Evolutionary conservation across 768 basidiomycete species (phyloP), one percentile per base, ranked within the genome.

Genomic region (Punctularia strigosozonata): DNA sequence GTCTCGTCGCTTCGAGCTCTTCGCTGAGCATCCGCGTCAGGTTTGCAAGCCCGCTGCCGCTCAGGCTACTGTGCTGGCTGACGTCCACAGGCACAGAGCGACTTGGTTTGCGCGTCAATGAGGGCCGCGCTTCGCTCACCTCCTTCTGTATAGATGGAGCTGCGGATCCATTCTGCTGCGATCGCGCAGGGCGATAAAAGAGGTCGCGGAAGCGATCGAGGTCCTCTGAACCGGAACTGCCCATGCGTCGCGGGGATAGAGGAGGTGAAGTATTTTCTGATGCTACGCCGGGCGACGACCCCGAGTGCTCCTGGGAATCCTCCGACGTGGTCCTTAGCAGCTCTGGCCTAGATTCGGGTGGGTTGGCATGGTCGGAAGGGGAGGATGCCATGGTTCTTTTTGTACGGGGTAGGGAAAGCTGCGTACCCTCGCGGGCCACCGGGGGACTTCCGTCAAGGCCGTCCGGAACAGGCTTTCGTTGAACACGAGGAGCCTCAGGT

Each of bases 151-250:
- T 32, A 14, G 30, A 0, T 18, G 39, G 20, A 1, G 17, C 26
- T 14, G 40, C 13, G 12, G 23, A n/a, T 13, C 21, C 6, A 22
- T 34, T 37, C 8, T 7, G n/a, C n/a, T n/a, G n/a, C n/a, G n/a
- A n/a, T n/a, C n/a, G 47, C 45, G 8, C 22, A 41, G 3, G 79
- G 30, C 62, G 64, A 52, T 80, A 85, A 56, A 86, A 86, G 6
- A 87, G 61, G 49, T 85, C 79, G 25, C 71, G 73, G 61, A 80
- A 86, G 8, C 71, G 65, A n/a, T 82, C 79, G 5, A 85, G 62
- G 45, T 85, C 80, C 40, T 79, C 77, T 1, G 70, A 66, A 40
- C n/a, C n/a, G n/a, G n/a, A n/a, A n/a, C 64, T 68, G 7, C 73
- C 71, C 25, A 83, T 58, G 2, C 68, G 68, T n/a, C 68, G 69